Evolutionary conservation across 176 grass and related monocot species (phyloP), one percentile per base, ranked within the genome.

Genomic region (Canna indica): DNA sequence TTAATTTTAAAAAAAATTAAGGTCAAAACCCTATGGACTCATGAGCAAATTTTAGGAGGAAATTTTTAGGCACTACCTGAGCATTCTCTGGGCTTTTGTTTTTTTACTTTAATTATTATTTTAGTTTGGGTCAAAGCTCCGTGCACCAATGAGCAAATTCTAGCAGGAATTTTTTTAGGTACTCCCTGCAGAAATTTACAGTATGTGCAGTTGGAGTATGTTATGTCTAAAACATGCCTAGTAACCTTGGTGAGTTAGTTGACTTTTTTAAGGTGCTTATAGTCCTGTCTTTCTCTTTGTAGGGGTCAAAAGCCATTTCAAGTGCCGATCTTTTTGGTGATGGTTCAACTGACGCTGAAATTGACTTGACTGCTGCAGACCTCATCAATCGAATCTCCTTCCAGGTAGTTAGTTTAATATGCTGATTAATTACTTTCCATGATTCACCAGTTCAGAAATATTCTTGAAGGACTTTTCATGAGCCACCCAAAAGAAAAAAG

Each of bases 241-340:
- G 33, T 3, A 59, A 26, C n/a, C n/a, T n/a, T 59, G 56, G 22
- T 59, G 6, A 3, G 16, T 22, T 38, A 20, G 6, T 14, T 68
- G 20, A 39, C 14, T 13, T 39, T n/a, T 39, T 26, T 3, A 17
- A 24, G 14, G 36, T 4, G 34, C 36, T 27, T 36, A 26, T 12
- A 59, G 24, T 1, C 3, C 44, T 68, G 11, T 42, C 22, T 22
- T 64, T 75, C 10, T 14, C 36, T 36, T 7, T n/a, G 1, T 71
- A 93, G 90, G 90, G 86, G 41, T 88, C 85, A 73, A 83, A 83
- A 41, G 88, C 90, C 63, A 93, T 93, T 52, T 93, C 90, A 22
- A 93, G 90, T 1, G 77, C 90, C 20, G 90, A 93, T 75, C 81
- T 93, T 48, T 93, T 93, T 79, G 90, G 90, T 22, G 67, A 79